These are phyloP conservation scores for Clathrus columnatus DNA, from an alignment of 768 basidiomycete genomes.

Conservation along the genomic window DNA sequence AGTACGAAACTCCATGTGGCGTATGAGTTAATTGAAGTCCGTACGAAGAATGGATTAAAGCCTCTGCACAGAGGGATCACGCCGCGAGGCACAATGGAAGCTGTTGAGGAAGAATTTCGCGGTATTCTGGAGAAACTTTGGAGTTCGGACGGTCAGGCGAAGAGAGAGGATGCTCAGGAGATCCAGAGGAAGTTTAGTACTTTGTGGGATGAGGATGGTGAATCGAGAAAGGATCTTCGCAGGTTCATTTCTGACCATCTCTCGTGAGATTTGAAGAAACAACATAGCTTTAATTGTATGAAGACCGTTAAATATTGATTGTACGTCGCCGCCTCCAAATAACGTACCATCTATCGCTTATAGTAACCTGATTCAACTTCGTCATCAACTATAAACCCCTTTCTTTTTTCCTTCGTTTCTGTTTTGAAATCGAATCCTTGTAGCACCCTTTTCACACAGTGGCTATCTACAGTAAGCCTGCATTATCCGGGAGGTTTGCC, in stretches of 20 bases:
- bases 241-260: background rate
- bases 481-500: too few relatives aligned
- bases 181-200: background rate
- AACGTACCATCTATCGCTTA: too few relatives aligned
- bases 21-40: conserved; percentile 18
- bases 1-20: conserved; percentile 12
- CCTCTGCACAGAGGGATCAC: conserved; percentile 14
- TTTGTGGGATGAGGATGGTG: conserved; percentile 13
- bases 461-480: too few relatives aligned
- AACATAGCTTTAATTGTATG: too few relatives aligned
- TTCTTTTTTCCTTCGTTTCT: too few relatives aligned
- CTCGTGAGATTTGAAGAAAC: too few relatives aligned
- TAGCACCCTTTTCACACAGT: too few relatives aligned
- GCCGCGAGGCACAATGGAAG: conserved; percentile 16
- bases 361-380: too few relatives aligned
- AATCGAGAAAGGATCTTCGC: background rate
- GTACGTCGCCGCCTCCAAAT: too few relatives aligned
- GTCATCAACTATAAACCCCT: too few relatives aligned
- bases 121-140: conserved; percentile 13
- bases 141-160: conserved; percentile 15
- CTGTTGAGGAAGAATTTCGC: conserved; percentile 13
- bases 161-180: conserved; percentile 14
- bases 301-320: too few relatives aligned
- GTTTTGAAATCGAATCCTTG: too few relatives aligned
- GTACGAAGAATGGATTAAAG: conserved; percentile 13